Evolutionary conservation across 2,329 filamentous ascomycete species (phyloP), one percentile per base, ranked within the genome.

Genomic region (Knoxdaviesia capensis): DNA sequence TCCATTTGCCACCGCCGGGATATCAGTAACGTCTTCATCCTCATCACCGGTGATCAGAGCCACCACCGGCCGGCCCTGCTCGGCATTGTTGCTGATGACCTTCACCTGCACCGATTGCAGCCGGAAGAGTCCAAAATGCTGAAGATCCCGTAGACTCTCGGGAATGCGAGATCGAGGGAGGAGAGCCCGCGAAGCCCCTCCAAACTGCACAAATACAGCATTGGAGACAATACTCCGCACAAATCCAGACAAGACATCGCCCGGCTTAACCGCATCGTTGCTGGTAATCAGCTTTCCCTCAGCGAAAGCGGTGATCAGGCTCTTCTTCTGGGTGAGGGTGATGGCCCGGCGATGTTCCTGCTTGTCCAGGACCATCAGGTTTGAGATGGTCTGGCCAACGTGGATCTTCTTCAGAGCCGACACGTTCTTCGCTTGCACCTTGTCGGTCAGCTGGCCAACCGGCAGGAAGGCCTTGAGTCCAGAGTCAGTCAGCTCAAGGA

Each of bases 191-290:
- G 93, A 60, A 33, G 73, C 75, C 50, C 77, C 80, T 36, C 77
- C 75, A 56, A 94, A 94, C 53, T 92, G 80, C n/a, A 94, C 72
- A 52, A 94, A 96, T 7, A 87, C 68, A 37, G 82, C 85, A 6
- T 80, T 82, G 2, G 73, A 63, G 0, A 84, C 87, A 41, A 94
- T 80, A 52, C 90, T 92, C 45, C 79, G 77, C 30, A 98, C 75
- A 51, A 88, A 94, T 5, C 87, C 88, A 45, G 75, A 71, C 6
- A 85, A 70, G 29, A 74, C 61, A 33, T 72, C 67, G 31, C 81
- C 81, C 48, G 80, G 69, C 48, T 75, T 71, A 20, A 85, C 69
- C 48, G 88, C 74, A 28, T 80, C 76, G 43, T 90, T 79, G 37
- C 61, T 70, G 11, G 68, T 68, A n/a, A 92, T 65, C 8, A 96